Percentiles rank a stretch among this genome's conserved stretches.
These are phyloP conservation scores for Erodium trifolium DNA, from an alignment of 441 rosid genomes.

Conservation along the genomic window DNA sequence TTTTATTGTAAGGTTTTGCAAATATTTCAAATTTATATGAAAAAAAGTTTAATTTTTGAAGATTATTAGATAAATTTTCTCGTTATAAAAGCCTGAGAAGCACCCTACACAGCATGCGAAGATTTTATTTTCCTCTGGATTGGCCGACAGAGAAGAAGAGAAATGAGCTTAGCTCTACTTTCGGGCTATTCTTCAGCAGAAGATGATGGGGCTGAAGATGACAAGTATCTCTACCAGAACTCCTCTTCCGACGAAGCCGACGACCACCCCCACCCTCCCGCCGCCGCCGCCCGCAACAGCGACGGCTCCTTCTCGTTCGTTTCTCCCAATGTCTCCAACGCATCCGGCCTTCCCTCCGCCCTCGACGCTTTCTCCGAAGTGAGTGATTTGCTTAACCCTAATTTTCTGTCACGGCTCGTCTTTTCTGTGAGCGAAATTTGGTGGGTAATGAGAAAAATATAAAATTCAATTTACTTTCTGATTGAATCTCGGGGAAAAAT, in stretches of 20 bases:
- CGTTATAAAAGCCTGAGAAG: too few species aligned
- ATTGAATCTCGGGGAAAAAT: too few species aligned
- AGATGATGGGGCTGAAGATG: conserved; percentile 29
- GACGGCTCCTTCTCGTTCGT: conserved; percentile 24
- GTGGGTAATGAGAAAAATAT: too few species aligned
- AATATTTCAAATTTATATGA: too few species aligned
- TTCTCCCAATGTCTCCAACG: conserved; percentile 30
- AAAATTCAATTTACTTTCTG: too few species aligned
- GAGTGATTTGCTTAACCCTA: neutral
- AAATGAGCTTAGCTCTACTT: conserved; percentile 73
- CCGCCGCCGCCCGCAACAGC: neutral
- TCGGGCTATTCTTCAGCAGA: conserved; percentile 81
- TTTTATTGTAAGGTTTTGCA: too few species aligned
- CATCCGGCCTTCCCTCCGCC: conserved; percentile 68
- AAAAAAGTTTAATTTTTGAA: too few species aligned
- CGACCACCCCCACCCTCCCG: conserved; percentile 18
- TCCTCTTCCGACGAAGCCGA: conserved; percentile 45
- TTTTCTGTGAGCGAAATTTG: too few species aligned
- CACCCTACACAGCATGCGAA: neutral
- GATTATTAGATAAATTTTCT: too few species aligned
- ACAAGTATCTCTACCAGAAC: conserved; percentile 17
- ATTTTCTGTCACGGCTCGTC: neutral
- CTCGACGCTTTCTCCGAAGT: conserved; percentile 79
- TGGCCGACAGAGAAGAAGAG: neutral
- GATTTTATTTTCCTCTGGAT: neutral